Conservation (phyloP, 108 stramenopile species). For the Conticribra guillardii region DNA sequence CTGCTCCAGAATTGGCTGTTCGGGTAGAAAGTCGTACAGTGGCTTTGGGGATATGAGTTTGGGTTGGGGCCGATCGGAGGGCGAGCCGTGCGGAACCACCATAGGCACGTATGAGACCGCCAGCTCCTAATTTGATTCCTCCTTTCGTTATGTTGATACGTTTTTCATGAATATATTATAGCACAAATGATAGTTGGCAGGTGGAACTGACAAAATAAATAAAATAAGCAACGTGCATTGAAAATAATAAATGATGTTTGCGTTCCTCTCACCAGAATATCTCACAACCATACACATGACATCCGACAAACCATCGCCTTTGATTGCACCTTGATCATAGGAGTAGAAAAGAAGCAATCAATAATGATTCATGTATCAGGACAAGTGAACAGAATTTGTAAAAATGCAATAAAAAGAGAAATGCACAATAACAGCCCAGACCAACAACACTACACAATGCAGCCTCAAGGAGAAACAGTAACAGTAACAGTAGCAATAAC, state of each 20-base stretch:
- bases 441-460: too few species aligned
- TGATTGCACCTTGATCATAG: slow-evolving; percentile 54
- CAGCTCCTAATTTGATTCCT: slow-evolving; percentile 86
- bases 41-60: slow-evolving; percentile 58
- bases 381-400: too few species aligned
- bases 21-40: slow-evolving; percentile 32
- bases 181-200: too few species aligned
- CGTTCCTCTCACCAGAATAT: slow-evolving; percentile 62
- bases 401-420: too few species aligned
- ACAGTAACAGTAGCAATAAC: too few species aligned
- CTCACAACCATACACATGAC: slow-evolving; percentile 78
- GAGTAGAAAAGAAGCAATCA: background rate
- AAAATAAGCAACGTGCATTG: too few species aligned
- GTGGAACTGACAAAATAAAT: too few species aligned
- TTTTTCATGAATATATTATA: too few species aligned
- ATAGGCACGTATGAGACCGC: slow-evolving; percentile 88
- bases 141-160: slow-evolving; percentile 8
- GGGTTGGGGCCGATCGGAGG: slow-evolving; percentile 57
- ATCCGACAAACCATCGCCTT: slow-evolving; percentile 72
- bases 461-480: too few species aligned
- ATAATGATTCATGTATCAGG: background rate
- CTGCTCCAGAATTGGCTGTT: slow-evolving; percentile 32
- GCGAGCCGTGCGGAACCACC: slow-evolving; percentile 73
- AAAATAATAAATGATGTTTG: too few species aligned
- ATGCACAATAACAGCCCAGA: too few species aligned